Conservation (phyloP, 176 grass and related monocot species). For the Juncus inflexus region DNA sequence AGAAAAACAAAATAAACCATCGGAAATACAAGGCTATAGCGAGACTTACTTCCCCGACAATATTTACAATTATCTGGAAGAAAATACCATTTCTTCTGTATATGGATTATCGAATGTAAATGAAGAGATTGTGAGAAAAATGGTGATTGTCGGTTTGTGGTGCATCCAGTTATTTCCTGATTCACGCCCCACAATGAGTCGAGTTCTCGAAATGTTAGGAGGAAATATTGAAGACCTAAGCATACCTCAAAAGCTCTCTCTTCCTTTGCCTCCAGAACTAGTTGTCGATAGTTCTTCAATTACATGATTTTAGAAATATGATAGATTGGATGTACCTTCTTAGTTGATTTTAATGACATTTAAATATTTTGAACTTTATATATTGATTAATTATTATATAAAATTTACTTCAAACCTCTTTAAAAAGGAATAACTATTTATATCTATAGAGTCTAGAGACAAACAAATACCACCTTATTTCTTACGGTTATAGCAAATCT, state of each 20-base stretch:
- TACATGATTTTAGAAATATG: too few relatives aligned
- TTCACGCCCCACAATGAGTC: conserved; percentile 33
- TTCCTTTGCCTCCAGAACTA: conserved; percentile 3
- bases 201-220: conserved; percentile 38
- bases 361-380: too few relatives aligned
- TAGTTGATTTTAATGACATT: too few relatives aligned
- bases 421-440: too few relatives aligned
- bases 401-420: too few relatives aligned
- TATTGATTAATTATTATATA: too few relatives aligned
- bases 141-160: conserved; percentile 34
- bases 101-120: conserved; percentile 14
- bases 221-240: conserved; percentile 5
- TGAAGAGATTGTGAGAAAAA: conserved; percentile 28
- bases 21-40: background rate
- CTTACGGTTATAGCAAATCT: too few relatives aligned
- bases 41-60: conserved; percentile 31
- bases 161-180: conserved; percentile 28
- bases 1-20: conserved; percentile 18
- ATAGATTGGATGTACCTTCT: too few relatives aligned
- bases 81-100: background rate
- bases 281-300: background rate
- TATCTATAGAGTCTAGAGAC: too few relatives aligned
- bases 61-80: conserved; percentile 27
- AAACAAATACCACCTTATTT: too few relatives aligned
- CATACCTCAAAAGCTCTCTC: conserved; percentile 17